phyloP scores from a whole-genome alignment of 768 basidiomycete genomes.

The Termitomyces sp. region DNA sequence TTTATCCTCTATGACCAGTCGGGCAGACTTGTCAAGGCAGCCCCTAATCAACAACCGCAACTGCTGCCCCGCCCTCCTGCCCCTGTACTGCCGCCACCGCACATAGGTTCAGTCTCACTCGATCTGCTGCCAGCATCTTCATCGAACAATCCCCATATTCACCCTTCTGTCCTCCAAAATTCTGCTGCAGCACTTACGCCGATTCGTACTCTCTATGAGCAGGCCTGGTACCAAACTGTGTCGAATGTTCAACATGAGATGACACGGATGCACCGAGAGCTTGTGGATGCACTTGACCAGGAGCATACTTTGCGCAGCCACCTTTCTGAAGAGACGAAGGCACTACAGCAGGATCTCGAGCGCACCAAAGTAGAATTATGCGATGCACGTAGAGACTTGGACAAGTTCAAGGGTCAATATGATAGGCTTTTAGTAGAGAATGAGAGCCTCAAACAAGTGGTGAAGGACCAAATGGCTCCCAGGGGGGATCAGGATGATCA shows the following conservation, averaged over 20 bases:
- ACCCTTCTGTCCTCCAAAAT: slow-evolving; percentile 6
- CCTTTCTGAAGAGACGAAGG: slow-evolving; percentile 1
- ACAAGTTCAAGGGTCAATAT: not conserved
- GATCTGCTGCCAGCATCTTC: not conserved
- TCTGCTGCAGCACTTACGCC: slow-evolving; percentile 11
- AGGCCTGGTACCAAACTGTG: slow-evolving; percentile 15
- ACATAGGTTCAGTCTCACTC: not conserved
- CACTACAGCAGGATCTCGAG: slow-evolving; percentile 6
- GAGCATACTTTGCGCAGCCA: slow-evolving; percentile 4
- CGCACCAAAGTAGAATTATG: not conserved
- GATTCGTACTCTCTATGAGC: slow-evolving; percentile 14
- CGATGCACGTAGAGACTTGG: not conserved
- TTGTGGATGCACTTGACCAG: slow-evolving; percentile 3
- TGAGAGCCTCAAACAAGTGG: not conserved
- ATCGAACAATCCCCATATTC: not conserved
- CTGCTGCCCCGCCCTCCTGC: not conserved
- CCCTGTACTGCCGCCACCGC: not conserved
- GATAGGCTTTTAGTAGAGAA: slow-evolving; percentile 3
- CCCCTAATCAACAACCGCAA: no score
- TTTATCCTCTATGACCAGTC: not conserved
- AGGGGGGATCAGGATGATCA: not conserved
- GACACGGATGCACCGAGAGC: slow-evolving; percentile 12
- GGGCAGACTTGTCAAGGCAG: no score
- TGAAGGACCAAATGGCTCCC: not conserved
- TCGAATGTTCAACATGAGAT: slow-evolving; percentile 16